Percentiles rank a stretch among this genome's conserved stretches.
Evolutionary conservation across 768 basidiomycete species (phyloP).

Genomic region (Collybiopsis luxurians): DNA sequence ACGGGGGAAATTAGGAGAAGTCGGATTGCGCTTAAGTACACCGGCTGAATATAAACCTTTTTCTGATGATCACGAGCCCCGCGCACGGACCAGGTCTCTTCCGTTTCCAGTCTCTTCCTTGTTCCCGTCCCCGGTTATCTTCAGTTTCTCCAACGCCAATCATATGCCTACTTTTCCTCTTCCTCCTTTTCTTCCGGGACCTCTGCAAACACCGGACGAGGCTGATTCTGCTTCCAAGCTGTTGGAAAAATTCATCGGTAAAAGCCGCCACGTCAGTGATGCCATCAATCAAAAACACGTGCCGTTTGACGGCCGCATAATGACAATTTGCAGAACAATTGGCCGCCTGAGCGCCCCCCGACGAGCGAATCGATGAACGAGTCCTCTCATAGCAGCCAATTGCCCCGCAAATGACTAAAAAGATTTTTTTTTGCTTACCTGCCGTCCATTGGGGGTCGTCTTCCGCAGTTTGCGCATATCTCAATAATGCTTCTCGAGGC

Average conservation of each 20-base stretch:
- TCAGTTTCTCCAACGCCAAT: constrained; percentile 13
- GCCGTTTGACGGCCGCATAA: constrained; percentile 17
- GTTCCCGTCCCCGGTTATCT: constrained; percentile 11
- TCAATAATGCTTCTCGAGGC: constrained; percentile 97
- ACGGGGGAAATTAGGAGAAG: constrained; percentile 73
- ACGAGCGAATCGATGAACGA: too few species aligned
- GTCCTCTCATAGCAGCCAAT: too few species aligned
- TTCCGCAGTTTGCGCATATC: constrained; percentile 78
- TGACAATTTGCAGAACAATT: not conserved
- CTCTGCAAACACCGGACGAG: constrained; percentile 79
- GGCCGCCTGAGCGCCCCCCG: constrained; percentile 11
- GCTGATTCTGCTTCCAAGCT: constrained; percentile 89
- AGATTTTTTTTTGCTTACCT: constrained; percentile 51
- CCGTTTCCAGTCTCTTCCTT: constrained; percentile 16
- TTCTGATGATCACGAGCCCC: constrained; percentile 22
- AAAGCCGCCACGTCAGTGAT: constrained; percentile 64
- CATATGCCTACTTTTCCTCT: constrained; percentile 39
- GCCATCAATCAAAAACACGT: constrained; percentile 35
- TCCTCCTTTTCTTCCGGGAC: constrained; percentile 59
- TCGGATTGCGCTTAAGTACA: constrained; percentile 56
- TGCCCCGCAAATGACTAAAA: not conserved
- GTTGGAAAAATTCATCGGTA: constrained; percentile 44
- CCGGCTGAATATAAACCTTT: constrained; percentile 55
- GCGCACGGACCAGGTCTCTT: constrained; percentile 59
- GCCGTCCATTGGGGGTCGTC: constrained; percentile 80